Evolutionary conservation across 2,329 filamentous ascomycete species (phyloP), one percentile per base, ranked within the genome.

Genomic region (Rutstroemia sp.): DNA sequence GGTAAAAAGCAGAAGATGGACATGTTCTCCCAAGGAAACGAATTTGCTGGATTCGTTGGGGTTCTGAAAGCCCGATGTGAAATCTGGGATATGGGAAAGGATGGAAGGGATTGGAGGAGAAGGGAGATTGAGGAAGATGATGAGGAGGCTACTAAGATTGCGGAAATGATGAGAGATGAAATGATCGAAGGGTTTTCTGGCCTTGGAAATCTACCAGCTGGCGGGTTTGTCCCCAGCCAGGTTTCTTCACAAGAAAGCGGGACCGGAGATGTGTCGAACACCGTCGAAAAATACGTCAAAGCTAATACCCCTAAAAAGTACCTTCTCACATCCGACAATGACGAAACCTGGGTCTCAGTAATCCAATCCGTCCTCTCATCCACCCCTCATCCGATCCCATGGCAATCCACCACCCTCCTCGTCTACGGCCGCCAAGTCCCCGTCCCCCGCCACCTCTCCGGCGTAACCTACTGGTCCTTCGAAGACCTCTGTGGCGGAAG

Each of bases 51-150:
- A 2, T 92, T 94, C 60, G 73, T 92, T 9, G 85, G 91, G 45
- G 83, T 92, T 0, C 69, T 92, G 38, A 88, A 87, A 67, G 85
- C 87, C 9, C 77, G 88, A 54, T 92, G 89, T 67, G 88, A 92
- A 64, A 84, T 92, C 50, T 92, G 87, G 87, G 86, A 92, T 67
- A 91, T 92, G 80, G 55, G 55, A 1, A 86, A 89, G 62, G 84
- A 87, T 1, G 79, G 79, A 2, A 81, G 76, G 55, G 89, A 94
- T 66, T 92, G 87, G 76, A 76, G 88, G 62, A 73, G 82, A 62
- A 73, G 78, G 51, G 82, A 86, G 53, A 72, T 68, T 30, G 71
- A 71, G 38, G 61, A 65, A 48, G 69, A 71, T 34, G 61, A 65
- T 51, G 27, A 36, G 42, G 59, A 63, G 48, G 45, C 49, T 10